Evolutionary conservation across 176 grass and related monocot genomes (phyloP).

Genomic region (Phyllostachys edulis): DNA sequence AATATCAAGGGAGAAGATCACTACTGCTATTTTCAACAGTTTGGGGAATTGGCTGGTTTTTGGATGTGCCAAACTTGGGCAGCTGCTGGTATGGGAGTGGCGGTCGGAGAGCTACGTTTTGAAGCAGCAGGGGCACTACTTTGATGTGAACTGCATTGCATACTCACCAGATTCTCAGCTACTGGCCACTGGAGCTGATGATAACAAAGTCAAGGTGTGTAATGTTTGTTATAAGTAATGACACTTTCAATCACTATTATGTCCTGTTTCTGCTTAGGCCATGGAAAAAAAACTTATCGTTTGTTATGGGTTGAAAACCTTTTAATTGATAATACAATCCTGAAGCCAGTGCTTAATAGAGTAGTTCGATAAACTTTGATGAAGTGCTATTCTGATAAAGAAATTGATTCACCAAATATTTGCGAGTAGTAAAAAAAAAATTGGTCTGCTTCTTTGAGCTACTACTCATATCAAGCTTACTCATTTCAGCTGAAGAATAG

Average conservation of each 20-base stretch:
- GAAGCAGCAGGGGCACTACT: conserved; percentile 98
- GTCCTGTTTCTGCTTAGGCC: background rate
- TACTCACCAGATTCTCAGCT: conserved; percentile 96
- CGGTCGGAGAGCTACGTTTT: conserved; percentile 86
- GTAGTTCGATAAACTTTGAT: background rate
- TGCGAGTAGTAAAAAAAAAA: background rate
- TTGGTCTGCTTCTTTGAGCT: background rate
- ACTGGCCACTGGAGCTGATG: conserved; percentile 90
- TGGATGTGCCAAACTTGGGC: conserved; percentile 92
- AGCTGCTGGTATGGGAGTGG: conserved; percentile 97
- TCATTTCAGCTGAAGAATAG: background rate
- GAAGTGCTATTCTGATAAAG: background rate
- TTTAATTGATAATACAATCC: background rate
- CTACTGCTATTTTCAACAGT: conserved; percentile 84
- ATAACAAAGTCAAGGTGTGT: conserved; percentile 96
- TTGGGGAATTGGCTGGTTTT: conserved; percentile 86
- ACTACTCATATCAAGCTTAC: background rate
- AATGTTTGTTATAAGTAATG: background rate
- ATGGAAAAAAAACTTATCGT: background rate
- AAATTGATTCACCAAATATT: background rate
- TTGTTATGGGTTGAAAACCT: background rate
- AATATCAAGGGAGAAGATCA: conserved; percentile 90
- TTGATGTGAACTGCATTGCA: conserved; percentile 91
- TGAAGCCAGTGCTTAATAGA: background rate
- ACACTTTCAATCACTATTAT: background rate